Percentiles rank a stretch among this genome's conserved stretches.
Evolutionary conservation across 768 basidiomycete genomes (phyloP).

Genomic region (Nidula microcarpa): DNA sequence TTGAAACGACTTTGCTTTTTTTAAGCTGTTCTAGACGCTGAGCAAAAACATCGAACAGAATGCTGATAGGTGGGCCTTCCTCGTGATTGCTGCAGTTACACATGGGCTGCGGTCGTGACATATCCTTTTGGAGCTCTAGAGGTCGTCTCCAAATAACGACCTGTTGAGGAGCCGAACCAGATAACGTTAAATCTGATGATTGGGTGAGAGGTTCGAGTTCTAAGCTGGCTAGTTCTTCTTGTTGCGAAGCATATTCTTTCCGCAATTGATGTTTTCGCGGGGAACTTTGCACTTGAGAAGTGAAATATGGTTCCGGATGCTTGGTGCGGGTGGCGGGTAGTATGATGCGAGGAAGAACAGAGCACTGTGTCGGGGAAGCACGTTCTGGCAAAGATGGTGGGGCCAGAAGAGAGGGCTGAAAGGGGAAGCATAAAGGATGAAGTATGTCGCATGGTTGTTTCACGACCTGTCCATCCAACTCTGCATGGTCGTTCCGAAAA

Average conservation of each 20-base stretch:
- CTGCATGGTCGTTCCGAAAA: background rate
- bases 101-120: constrained; percentile 1
- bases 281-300: background rate
- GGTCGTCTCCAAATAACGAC: background rate
- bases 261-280: background rate
- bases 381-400: background rate
- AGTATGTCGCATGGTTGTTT: background rate
- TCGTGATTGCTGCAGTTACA: background rate
- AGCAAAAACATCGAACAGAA: constrained; percentile 2
- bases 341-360: background rate
- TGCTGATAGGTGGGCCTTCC: background rate
- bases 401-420: background rate
- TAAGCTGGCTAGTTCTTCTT: background rate
- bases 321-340: background rate
- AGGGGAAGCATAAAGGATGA: background rate
- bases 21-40: background rate
- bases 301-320: background rate
- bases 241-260: background rate
- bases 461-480: background rate
- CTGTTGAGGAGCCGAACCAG: background rate
- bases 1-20: background rate
- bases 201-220: background rate
- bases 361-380: background rate
- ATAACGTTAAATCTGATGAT: background rate
- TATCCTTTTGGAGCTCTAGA: background rate